Evolutionary conservation across 2,329 filamentous ascomycete species (phyloP).

Genomic region (Beauveria brongniartii): DNA sequence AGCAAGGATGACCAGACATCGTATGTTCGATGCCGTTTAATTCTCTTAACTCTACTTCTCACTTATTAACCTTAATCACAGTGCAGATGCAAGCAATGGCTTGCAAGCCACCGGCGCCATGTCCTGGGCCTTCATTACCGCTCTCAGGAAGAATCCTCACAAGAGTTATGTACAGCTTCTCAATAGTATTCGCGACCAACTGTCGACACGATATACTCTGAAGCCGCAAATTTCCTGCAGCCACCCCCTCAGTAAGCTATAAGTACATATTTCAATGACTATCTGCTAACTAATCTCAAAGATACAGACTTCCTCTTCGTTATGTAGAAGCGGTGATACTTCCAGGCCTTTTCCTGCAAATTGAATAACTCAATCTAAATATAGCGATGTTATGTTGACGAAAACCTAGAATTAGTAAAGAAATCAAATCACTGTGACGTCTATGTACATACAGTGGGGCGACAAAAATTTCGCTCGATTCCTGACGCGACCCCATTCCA

Average conservation of each 20-base stretch:
- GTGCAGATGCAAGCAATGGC: conserved; percentile 84
- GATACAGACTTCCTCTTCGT: conserved; percentile 58
- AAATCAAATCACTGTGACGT: no score
- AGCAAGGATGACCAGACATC: conserved; percentile 95
- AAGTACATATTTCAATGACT: no score
- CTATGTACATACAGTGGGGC: no score
- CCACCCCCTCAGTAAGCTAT: conserved; percentile 77
- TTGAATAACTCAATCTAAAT: no score
- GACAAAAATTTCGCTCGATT: no score
- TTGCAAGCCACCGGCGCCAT: conserved; percentile 93
- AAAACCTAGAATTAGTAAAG: no score
- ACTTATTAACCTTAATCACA: conserved; percentile 26
- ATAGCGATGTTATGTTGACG: no score
- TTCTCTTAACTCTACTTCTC: not conserved
- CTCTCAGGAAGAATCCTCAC: conserved; percentile 91
- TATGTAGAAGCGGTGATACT: conserved; percentile 34
- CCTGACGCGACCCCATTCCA: no score
- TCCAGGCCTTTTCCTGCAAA: no score
- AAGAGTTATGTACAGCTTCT: conserved; percentile 96
- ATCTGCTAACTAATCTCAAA: conserved; percentile 20
- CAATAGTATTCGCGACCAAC: conserved; percentile 91
- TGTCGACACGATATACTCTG: conserved; percentile 80
- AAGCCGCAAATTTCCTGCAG: conserved; percentile 96
- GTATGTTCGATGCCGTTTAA: conserved; percentile 40
- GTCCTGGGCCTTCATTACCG: conserved; percentile 93